Evolutionary conservation across 768 basidiomycete species (phyloP), one percentile per base, ranked within the genome.

Genomic region (Pulveroboletus sp.): DNA sequence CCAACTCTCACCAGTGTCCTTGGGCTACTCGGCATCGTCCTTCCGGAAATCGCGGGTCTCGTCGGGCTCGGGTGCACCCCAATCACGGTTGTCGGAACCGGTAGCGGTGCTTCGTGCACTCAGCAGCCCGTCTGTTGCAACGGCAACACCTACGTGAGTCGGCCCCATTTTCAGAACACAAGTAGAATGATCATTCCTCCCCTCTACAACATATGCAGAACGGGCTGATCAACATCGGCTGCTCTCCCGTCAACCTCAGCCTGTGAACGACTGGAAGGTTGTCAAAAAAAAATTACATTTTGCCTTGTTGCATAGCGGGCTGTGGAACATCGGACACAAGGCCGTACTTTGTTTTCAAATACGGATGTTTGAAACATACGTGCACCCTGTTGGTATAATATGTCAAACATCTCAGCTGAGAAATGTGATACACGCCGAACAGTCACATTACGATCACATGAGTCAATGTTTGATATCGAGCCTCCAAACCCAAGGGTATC

Each of bases 21-120:
- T 3, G 35, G 35, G 8, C n/a, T 36, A 3, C 35, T 57, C 9
- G 47, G 47, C 2, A 0, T 46, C n/a, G 27, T 8, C 6, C 8
- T 40, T 18, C 45, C 43, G 8, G 5, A 5, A 5, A 1, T 40
- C n/a, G 0, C 6, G 1, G 51, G 55, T 28, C 39, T 43, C 5
- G 26, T 60, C 12, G 55, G 58, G 35, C 35, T 36, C 35, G 15
- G 35, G 15, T 36, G 35, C 35, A n/a, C 35, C 15, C 35, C 35
- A 15, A n/a, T 36, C 15, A 36, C 35, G 6, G 15, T n/a, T 8
- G 6, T 36, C 5, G 35, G 35, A 8, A 7, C n/a, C 1, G 35
- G 35, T 8, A n/a, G 6, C 2, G 35, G 35, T 36, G n/a, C 35
- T 7, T n/a, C 35, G 15, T 36, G 35, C 15, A n/a, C 15, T 8